Base-by-base conservation (phyloP, 2,329 filamentous ascomycete species). In the Moelleriella libera region DNA sequence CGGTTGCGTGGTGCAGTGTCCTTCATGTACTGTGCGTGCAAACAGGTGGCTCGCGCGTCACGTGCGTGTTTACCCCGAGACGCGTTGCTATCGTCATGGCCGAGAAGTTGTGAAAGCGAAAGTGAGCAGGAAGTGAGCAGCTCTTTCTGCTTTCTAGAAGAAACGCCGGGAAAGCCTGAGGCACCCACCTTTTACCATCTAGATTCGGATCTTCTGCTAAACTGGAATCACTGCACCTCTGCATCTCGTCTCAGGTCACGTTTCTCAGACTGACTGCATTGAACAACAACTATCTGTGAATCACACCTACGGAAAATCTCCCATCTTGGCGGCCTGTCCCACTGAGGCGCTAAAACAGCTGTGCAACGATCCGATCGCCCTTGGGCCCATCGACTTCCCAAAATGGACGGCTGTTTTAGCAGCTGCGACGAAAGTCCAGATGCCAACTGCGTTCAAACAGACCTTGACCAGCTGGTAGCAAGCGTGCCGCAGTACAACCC, bases 391-490 rank as follows among this genome's bases (percentile, higher is more conserved):
- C 43, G 43, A 40, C 39, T 34, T 2, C 32, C 46, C 44, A 30
- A 41, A 31, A 50, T 50, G 48, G 48, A 49, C 28, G 42, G 37
- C 31, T 41, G 45, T 12, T 49, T 45, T 41, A 42, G n/a, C 45
- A 30, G 45, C 45, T 45, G 39, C 41, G 45, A 49, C n/a, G 45
- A 43, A 31, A 45, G 43, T 30, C 45, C 43, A 46, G 37, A 46
- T 41, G 34, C 14, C 42, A 44, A 45, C 42, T 31, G 42, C 37
- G 37, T 46, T 14, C 30, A 14, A 32, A 30, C n/a, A 5, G 41
- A 28, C 43, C 45, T 41, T 28, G 31, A 41, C 48, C 53, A 54
- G 49, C 47, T 54, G 52, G 43, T 48, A 45, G 45, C 59, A 55
- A 54, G 52, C 59, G 57, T 48, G 21, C 47, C 45, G 41, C 28